phyloP scores from a whole-genome alignment of 1,284 basidiomycete species.

The Taiwanofungus camphoratus region DNA sequence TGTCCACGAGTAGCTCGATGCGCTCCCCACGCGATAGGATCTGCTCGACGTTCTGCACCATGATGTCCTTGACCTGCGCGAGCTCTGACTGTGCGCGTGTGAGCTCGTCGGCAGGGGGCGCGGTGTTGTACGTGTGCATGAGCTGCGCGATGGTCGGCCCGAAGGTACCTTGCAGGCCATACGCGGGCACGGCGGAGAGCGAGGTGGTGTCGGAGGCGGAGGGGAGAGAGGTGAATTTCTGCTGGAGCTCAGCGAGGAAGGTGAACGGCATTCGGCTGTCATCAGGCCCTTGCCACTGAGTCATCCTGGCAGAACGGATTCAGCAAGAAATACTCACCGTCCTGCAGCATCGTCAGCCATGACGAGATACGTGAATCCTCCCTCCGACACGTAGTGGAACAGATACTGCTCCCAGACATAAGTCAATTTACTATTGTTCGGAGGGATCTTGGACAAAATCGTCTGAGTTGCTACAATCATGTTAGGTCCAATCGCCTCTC shows the following conservation, averaged over 20 bases:
- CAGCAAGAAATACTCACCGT: conserved; percentile 41
- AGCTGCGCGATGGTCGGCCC: conserved; percentile 62
- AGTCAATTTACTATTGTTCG: conserved; percentile 90
- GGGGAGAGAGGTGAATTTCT: conserved; percentile 65
- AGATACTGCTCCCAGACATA: conserved; percentile 96
- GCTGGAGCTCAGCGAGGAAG: conserved; percentile 84
- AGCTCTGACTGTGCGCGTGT: conserved; percentile 87
- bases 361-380: conserved; percentile 83
- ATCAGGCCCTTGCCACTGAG: background rate
- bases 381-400: conserved; percentile 92
- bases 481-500: background rate
- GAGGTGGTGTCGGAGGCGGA: conserved; percentile 48
- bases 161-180: conserved; percentile 68
- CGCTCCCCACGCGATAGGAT: conserved; percentile 93
- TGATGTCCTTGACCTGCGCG: conserved; percentile 92
- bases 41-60: conserved; percentile 96
- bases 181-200: conserved; percentile 38
- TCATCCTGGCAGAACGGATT: background rate
- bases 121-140: conserved; percentile 83
- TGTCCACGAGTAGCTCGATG: conserved; percentile 94
- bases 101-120: conserved; percentile 90
- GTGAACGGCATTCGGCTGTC: conserved; percentile 87
- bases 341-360: conserved; percentile 92
- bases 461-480: conserved; percentile 82
- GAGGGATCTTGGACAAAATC: conserved; percentile 92